Conservation (phyloP, 139 green algal genomes). For the Penium margaritaceum region DNA sequence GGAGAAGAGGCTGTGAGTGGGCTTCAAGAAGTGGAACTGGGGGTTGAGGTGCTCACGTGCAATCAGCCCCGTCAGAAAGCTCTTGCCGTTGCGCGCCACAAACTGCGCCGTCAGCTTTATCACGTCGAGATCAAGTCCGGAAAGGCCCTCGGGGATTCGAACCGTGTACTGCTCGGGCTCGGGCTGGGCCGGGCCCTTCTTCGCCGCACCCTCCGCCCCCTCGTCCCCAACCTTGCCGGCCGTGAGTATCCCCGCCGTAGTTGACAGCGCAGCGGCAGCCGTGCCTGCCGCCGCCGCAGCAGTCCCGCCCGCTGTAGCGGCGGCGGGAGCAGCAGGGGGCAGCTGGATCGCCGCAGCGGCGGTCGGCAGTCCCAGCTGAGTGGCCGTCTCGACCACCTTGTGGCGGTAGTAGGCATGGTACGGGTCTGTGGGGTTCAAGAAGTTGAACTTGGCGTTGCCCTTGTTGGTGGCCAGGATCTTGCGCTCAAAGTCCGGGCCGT, state of each 20-base stretch:
- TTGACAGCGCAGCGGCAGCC: background rate
- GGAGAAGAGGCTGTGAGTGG: constrained; percentile 81
- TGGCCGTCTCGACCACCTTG: constrained; percentile 61
- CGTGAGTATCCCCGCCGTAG: no score
- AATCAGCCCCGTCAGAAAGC: constrained; percentile 63
- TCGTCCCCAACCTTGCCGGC: no score
- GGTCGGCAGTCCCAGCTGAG: constrained; percentile 38
- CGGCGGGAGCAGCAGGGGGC: no score
- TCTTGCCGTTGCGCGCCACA: constrained; percentile 85
- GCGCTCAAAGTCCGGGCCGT: constrained; percentile 90
- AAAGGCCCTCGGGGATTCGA: constrained; percentile 78
- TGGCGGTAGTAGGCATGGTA: constrained; percentile 93
- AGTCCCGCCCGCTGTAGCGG: no score
- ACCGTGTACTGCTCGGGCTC: constrained; percentile 84
- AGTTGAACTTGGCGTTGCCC: constrained; percentile 96
- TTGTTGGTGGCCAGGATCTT: constrained; percentile 82
- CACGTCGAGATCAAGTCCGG: constrained; percentile 76
- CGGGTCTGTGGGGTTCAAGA: constrained; percentile 77
- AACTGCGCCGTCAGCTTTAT: constrained; percentile 94
- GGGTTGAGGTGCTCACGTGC: constrained; percentile 69
- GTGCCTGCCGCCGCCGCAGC: background rate
- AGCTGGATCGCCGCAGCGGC: no score
- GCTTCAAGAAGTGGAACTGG: constrained; percentile 92
- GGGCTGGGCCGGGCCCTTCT: constrained; percentile 68
- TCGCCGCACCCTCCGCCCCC: constrained; percentile 25